Evolutionary conservation across 139 green algal genomes (phyloP), one percentile per base, ranked within the genome.

Genomic region (Pseudopediastrum boryanum): DNA sequence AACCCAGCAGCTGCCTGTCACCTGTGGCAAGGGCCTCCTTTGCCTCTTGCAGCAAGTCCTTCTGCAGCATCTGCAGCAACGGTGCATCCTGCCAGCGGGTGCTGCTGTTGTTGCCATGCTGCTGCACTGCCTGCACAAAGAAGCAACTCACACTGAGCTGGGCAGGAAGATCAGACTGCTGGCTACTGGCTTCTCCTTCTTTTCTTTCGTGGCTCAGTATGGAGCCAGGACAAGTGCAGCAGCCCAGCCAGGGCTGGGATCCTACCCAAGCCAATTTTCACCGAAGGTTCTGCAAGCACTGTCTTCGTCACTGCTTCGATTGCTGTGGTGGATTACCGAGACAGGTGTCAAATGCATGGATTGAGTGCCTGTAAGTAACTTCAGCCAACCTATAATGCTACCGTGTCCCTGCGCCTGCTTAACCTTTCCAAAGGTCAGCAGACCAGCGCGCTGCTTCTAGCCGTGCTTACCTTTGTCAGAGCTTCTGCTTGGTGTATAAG

Each of bases 51-150:
- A 72, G 39, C 38, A 78, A 42, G 13, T 78, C 54, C n/a, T 54
- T 56, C 27, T 78, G 54, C 39, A 78, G 52, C 71, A 78, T 78
- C 25, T 46, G 33, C 38, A 78, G 41, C n/a, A 52, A n/a, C n/a
- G n/a, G n/a, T n/a, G n/a, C n/a, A n/a, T n/a, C n/a, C 52, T 43
- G 71, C 54, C 29, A 78, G 10, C 23, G 50, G 63, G 25, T 9
- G 36, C 52, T 56, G 35, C 10, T 54, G 38, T 27, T 41, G 12
- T 16, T 39, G 23, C 25, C 71, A 59, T 51, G 54, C 71, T 76
- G 68, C 68, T 35, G 27, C 23, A 31, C 16, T 16, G 21, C 16
- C 63, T 54, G 35, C 12, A 71, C 10, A 70, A 25, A 48, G 16
- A 13, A 51, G 29, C 63, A 71, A 23, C 36, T 35, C 8, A 23